Percentiles rank a stretch among this genome's conserved stretches.
phyloP scores from a whole-genome alignment of 768 basidiomycete genomes.

The Boletus rex-veris region DNA sequence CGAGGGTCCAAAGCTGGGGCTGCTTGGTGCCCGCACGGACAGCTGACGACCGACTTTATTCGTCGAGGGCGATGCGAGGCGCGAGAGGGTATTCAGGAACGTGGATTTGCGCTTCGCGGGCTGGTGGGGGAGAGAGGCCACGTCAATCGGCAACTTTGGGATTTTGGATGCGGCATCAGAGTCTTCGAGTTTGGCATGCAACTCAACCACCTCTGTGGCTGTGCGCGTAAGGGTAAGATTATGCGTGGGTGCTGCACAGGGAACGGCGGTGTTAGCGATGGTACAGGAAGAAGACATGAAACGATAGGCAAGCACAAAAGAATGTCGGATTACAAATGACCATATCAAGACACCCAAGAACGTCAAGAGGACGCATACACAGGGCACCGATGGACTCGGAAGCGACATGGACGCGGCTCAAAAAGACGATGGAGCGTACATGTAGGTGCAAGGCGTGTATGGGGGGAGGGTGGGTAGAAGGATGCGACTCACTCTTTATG shows the following conservation, averaged over 20 bases:
- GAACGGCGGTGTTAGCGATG: slow-evolving; percentile 30
- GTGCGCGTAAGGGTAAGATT: slow-evolving; percentile 84
- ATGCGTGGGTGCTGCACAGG: slow-evolving; percentile 72
- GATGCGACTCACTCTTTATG: slow-evolving; percentile 73
- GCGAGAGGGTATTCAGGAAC: slow-evolving; percentile 83
- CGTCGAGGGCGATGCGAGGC: slow-evolving; percentile 70
- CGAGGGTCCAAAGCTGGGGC: slow-evolving; percentile 32
- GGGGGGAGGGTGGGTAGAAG: slow-evolving; percentile 24
- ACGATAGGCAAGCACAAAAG: slow-evolving; percentile 15
- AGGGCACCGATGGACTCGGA: slow-evolving; percentile 27
- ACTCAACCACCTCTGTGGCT: slow-evolving; percentile 70
- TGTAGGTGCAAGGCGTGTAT: slow-evolving; percentile 11
- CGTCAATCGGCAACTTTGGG: slow-evolving; percentile 61
- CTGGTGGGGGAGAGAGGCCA: slow-evolving; percentile 46
- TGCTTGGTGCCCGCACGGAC: slow-evolving; percentile 33
- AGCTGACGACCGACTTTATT: slow-evolving; percentile 46
- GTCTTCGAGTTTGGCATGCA: slow-evolving; percentile 78
- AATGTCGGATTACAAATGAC: slow-evolving; percentile 11
- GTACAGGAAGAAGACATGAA: slow-evolving; percentile 11
- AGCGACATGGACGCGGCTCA: slow-evolving; percentile 20
- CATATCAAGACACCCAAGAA: slow-evolving; percentile 14
- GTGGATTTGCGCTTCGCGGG: slow-evolving; percentile 73
- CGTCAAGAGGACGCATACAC: slow-evolving; percentile 13
- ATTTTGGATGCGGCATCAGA: slow-evolving; percentile 52
- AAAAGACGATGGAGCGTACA: slow-evolving; percentile 18